Evolutionary conservation across 2,329 filamentous ascomycete genomes (phyloP).

Genomic region (Aquanectria penicillioides): DNA sequence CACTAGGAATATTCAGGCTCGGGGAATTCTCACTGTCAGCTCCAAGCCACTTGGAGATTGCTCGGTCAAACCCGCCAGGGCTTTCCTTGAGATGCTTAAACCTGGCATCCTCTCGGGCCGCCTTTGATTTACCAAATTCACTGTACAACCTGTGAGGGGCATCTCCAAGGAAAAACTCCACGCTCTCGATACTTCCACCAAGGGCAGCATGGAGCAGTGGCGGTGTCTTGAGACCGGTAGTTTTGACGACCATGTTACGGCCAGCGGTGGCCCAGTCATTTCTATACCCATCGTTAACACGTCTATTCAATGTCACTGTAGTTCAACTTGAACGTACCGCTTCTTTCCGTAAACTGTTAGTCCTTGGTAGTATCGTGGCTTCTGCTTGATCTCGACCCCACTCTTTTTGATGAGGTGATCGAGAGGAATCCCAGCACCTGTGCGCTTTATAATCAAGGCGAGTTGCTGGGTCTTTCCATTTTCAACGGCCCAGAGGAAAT

Average conservation of each 20-base stretch:
- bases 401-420: slow-evolving; percentile 72
- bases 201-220: slow-evolving; percentile 70
- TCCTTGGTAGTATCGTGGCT: slow-evolving; percentile 80
- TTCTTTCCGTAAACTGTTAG: slow-evolving; percentile 81
- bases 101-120: slow-evolving; percentile 68
- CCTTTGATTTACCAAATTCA: slow-evolving; percentile 70
- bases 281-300: slow-evolving; percentile 41
- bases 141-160: slow-evolving; percentile 73
- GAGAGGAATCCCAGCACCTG: slow-evolving; percentile 76
- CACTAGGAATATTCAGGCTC: neutral
- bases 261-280: slow-evolving; percentile 78
- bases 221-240: slow-evolving; percentile 57
- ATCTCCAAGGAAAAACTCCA: slow-evolving; percentile 83
- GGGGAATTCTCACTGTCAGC: slow-evolving; percentile 61
- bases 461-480: slow-evolving; percentile 66
- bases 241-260: slow-evolving; percentile 53
- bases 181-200: slow-evolving; percentile 68
- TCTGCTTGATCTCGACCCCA: slow-evolving; percentile 70
- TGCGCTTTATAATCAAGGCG: slow-evolving; percentile 70
- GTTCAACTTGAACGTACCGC: slow-evolving; percentile 46
- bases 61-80: slow-evolving; percentile 70
- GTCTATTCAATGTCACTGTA: neutral
- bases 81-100: slow-evolving; percentile 70
- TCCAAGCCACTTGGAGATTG: slow-evolving; percentile 70
- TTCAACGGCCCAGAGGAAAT: slow-evolving; percentile 57